A percentile compares a stretch with the other conserved stretches of the same genome.
Evolutionary conservation across 2,329 filamentous ascomycete genomes (phyloP).

Genomic region (Nemania sp.): DNA sequence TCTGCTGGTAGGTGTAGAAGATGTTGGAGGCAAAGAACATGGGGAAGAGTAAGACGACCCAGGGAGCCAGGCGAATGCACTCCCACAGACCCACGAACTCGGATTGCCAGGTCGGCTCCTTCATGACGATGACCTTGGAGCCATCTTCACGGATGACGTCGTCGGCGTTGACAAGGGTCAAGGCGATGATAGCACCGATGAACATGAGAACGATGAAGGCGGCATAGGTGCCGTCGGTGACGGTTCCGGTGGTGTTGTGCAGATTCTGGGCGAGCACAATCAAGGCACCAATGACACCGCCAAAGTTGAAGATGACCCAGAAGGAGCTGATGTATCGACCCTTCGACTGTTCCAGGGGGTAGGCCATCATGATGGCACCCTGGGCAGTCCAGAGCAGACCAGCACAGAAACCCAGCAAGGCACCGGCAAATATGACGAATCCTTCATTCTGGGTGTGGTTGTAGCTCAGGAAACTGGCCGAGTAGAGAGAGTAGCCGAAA

Average conservation of each 20-base stretch:
- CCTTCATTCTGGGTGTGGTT: conserved; percentile 69
- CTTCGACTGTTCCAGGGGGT: conserved; percentile 80
- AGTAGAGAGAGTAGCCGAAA: conserved; percentile 76
- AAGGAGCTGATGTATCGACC: conserved; percentile 89
- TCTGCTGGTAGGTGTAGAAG: conserved; percentile 81
- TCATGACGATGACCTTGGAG: conserved; percentile 73
- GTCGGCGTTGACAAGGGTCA: conserved; percentile 66
- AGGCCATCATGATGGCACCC: conserved; percentile 88
- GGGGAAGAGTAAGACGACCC: conserved; percentile 73
- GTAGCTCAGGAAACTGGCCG: conserved; percentile 71
- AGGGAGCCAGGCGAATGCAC: conserved; percentile 65
- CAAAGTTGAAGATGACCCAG: conserved; percentile 94
- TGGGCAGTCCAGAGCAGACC: conserved; percentile 83
- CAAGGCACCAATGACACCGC: conserved; percentile 81
- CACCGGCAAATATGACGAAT: conserved; percentile 78
- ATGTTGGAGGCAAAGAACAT: conserved; percentile 82
- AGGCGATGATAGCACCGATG: conserved; percentile 64
- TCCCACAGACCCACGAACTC: conserved; percentile 71
- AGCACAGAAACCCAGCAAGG: conserved; percentile 76
- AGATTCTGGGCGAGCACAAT: conserved; percentile 78
- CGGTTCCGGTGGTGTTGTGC: conserved; percentile 54
- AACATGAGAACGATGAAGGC: conserved; percentile 76
- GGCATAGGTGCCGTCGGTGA: conserved; percentile 73
- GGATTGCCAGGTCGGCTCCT: conserved; percentile 74
- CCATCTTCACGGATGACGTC: conserved; percentile 72